Base-by-base conservation (phyloP, 2,329 filamentous ascomycete genomes). In the Verticillium tricorpus region DNA sequence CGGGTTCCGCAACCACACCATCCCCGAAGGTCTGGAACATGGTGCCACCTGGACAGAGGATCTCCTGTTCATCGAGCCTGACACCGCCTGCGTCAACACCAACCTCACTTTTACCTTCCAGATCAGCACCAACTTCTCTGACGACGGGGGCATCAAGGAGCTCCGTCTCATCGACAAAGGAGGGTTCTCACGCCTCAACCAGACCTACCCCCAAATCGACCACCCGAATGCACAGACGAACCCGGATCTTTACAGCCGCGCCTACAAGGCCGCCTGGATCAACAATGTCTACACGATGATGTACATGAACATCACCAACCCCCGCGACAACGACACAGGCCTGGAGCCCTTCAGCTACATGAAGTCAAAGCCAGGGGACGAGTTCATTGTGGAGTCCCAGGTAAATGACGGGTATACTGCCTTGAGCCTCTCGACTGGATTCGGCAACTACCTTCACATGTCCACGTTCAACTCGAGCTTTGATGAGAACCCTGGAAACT, bases 1-100 rank as follows among this genome's bases (percentile, higher is more conserved):
- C 22, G 79, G 79, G 0, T 76, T 81, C 11, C 73, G 80, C 28
- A 81, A 81, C 63, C 78, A 81, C 62, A 80, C 74, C 0, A 61
- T 73, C 0, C 80, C 80, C 1, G 52, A 64, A 0, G 67, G 66
- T 0, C 63, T 73, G 1, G 32, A 63, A 1, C 72, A 71, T 50
- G 80, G 79, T 0, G 76, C 71, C 7, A 70, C 67, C 2, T 82
- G 80, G 80, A 69, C 70, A 0, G 80, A 84, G 61, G 79, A 82
- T 60, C 56, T 83, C 5, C 72, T 82, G 0, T 82, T 80, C 64
- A 64, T 82, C 12, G 74, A 80, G 63, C 80, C 80, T 0, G 74
- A 78, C 28, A 76, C 77, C 0, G 66, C 69, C 5, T 82, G 80
- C 62, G 76, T 81, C 6, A 69, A 78, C 58, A 76, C 72, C 2